Evolutionary conservation across 257 asterid species (phyloP).

Genomic region (Lantana camara): DNA sequence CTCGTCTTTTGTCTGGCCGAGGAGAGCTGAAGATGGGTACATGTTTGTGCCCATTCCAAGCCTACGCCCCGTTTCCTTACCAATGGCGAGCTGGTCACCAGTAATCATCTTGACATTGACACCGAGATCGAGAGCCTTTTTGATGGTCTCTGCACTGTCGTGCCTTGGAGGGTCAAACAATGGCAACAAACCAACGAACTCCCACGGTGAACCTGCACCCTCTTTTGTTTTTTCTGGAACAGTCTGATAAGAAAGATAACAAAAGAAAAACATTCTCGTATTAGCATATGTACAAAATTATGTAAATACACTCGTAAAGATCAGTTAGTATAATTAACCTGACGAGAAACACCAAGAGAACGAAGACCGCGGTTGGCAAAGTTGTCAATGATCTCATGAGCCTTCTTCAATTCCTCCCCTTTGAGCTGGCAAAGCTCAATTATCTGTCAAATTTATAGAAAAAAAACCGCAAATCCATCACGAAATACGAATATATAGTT

Average conservation of each 20-base stretch:
- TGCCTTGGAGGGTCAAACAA: constrained; percentile 77
- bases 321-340: constrained; percentile 31
- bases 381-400: constrained; percentile 55
- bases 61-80: constrained; percentile 78
- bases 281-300: background rate
- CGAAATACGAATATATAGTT: background rate
- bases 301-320: background rate
- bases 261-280: background rate
- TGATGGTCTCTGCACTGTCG: constrained; percentile 74
- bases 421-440: constrained; percentile 55
- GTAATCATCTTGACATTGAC: constrained; percentile 77
- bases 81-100: constrained; percentile 87
- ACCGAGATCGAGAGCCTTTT: constrained; percentile 64
- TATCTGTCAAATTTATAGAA: constrained; percentile 33
- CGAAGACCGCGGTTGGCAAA: constrained; percentile 77
- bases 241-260: constrained; percentile 27
- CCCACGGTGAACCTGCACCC: constrained; percentile 58
- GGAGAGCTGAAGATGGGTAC: constrained; percentile 83
- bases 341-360: constrained; percentile 64
- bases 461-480: background rate
- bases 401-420: constrained; percentile 43
- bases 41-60: constrained; percentile 91
- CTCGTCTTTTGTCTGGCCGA: constrained; percentile 64
- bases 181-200: constrained; percentile 66
- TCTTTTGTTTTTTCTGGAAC: constrained; percentile 52